Percentiles rank a stretch among this genome's conserved stretches.
phyloP scores from a whole-genome alignment of 1,284 basidiomycete genomes.

The Cutaneotrichosporon sp. region DNA sequence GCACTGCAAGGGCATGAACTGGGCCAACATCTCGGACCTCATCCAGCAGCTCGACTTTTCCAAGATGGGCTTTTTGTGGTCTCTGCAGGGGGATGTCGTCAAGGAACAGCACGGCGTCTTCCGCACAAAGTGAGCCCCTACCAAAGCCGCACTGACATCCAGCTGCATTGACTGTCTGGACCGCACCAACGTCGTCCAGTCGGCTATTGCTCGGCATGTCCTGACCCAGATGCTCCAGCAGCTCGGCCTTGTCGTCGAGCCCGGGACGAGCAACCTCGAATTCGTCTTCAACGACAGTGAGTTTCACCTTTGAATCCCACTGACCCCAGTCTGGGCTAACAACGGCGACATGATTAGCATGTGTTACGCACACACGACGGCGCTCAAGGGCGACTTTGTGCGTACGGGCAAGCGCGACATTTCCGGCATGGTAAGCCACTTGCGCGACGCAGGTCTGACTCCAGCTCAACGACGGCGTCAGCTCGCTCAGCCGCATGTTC shows the following conservation, averaged over 20 bases:
- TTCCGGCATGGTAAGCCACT: slow-evolving; percentile 65
- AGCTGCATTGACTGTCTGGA: slow-evolving; percentile 91
- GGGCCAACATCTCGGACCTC: slow-evolving; percentile 79
- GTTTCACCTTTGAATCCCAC: slow-evolving; percentile 26
- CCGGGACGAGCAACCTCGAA: slow-evolving; percentile 56
- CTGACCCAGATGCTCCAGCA: slow-evolving; percentile 74
- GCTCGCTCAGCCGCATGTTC: slow-evolving; percentile 70
- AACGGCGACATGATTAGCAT: slow-evolving; percentile 44
- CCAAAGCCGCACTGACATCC: slow-evolving; percentile 34
- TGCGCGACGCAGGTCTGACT: not conserved
- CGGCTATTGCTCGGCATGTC: slow-evolving; percentile 79
- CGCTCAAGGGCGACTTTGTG: slow-evolving; percentile 92
- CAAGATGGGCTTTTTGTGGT: slow-evolving; percentile 81
- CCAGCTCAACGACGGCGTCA: slow-evolving; percentile 70
- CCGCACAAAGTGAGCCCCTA: slow-evolving; percentile 51
- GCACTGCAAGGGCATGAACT: slow-evolving; percentile 60
- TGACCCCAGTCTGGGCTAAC: slow-evolving; percentile 69
- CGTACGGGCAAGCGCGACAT: slow-evolving; percentile 92
- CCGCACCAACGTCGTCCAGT: slow-evolving; percentile 85
- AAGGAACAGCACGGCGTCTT: slow-evolving; percentile 79
- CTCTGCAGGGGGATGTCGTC: slow-evolving; percentile 64
- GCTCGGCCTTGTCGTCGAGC: slow-evolving; percentile 52
- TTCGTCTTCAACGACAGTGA: slow-evolving; percentile 78
- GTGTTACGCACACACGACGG: slow-evolving; percentile 55
- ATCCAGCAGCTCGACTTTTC: slow-evolving; percentile 70